A percentile compares a stretch with the other conserved stretches of the same genome.
phyloP scores from a whole-genome alignment of 1,284 basidiomycete species.

The Cutaneotrichosporon cutaneum region DNA sequence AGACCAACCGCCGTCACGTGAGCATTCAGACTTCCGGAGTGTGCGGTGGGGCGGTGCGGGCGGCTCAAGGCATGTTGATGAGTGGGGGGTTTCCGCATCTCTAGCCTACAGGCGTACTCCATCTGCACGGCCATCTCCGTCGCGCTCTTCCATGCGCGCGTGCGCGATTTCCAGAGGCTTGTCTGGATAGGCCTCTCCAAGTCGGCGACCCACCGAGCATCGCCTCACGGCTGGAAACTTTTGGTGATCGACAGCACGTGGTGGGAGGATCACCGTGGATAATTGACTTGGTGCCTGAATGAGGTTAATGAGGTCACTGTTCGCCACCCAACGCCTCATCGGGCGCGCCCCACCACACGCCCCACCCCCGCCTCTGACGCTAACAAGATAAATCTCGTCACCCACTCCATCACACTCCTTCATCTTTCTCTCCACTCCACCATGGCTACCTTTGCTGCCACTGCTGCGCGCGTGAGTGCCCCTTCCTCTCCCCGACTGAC shows the following conservation, averaged over 20 bases:
- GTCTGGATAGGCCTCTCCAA: not conserved
- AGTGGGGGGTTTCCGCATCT: not conserved
- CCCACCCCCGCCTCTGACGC: no score
- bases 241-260: not conserved
- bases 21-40: not conserved
- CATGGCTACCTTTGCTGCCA: constrained; percentile 10
- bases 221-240: not conserved
- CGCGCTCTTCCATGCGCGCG: not conserved
- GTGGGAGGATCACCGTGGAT: not conserved
- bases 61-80: not conserved
- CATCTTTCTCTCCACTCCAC: not conserved
- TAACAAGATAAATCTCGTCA: not conserved
- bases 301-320: constrained; percentile 6
- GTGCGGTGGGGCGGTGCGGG: not conserved
- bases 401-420: not conserved
- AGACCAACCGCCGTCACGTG: no score
- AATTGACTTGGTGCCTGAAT: not conserved
- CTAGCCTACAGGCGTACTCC: not conserved
- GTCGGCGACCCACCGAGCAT: constrained; percentile 3
- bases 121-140: not conserved
- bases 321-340: constrained; percentile 4
- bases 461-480: constrained; percentile 9
- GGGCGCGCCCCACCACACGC: not conserved
- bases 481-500: not conserved
- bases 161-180: not conserved